Evolutionary conservation across 1,139 yeast species (phyloP), one percentile per base, ranked within the genome.

Genomic region (Nakaseomyces bracarensis): DNA sequence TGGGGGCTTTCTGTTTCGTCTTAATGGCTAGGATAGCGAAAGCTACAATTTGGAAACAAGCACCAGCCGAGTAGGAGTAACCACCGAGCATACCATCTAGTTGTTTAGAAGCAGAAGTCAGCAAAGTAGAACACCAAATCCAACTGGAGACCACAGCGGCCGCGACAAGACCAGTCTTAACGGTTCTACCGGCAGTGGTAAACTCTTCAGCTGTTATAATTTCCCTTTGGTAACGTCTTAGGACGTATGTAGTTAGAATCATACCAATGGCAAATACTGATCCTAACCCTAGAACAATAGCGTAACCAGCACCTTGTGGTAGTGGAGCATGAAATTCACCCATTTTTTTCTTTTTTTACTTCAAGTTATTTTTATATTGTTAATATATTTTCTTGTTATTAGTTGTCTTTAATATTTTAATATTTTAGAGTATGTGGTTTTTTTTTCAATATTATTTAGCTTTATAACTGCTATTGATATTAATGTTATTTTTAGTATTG

Each of bases 101-200:
- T 16, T 83, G 84, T 60, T 81, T 85, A n/a, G 89, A 66, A 1
- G 89, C 76, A 1, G 87, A 79, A 26, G 83, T 82, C 26, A 84
- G 70, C 38, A 85, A 65, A 1, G 95, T 84, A 2, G 95, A 91
- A 36, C 91, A 87, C 95, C 95, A 86, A 4, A 95, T 86, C 96
- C 96, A 87, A 9, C 91, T 79, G 18, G 87, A 78, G 7, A 85
- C 95, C 30, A 86, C 95, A 6, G 95, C 94, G 6, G 93, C 79
- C 9, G 91, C 79, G 48, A 85, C 82, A 49, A 86, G 67, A 37
- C 89, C 91, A 1, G 87, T 78, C 50, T 81, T 82, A 35, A 86
- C 93, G 3, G 83, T 70, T 61, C 95, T 72, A 47, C 93, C 94
- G 25, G 95, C 95, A 9, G 95, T 84, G 10, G 87, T 76, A 54